Conservation (phyloP, 768 basidiomycete genomes). For the Podaxis sp. region DNA sequence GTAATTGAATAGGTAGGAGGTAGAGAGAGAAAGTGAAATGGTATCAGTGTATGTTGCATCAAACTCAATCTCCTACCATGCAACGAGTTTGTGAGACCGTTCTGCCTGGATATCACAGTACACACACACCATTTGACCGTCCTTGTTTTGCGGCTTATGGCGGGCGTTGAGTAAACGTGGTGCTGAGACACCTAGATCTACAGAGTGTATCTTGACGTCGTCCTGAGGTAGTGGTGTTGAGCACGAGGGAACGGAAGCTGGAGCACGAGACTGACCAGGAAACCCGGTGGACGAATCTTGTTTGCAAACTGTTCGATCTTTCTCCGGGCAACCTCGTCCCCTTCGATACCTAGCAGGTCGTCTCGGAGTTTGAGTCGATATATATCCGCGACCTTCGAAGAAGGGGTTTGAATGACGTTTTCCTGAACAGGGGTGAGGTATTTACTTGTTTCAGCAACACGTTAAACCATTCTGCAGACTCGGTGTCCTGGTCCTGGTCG, state of each 20-base stretch:
- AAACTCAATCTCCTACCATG: slow-evolving; percentile 69
- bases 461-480: slow-evolving; percentile 93
- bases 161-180: slow-evolving; percentile 76
- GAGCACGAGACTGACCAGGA: slow-evolving; percentile 49
- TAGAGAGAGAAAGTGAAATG: slow-evolving; percentile 79
- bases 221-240: slow-evolving; percentile 48
- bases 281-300: slow-evolving; percentile 62
- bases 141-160: slow-evolving; percentile 26
- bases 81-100: slow-evolving; percentile 10
- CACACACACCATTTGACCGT: slow-evolving; percentile 18
- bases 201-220: slow-evolving; percentile 79
- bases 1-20: slow-evolving; percentile 82
- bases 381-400: slow-evolving; percentile 51
- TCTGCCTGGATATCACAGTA: slow-evolving; percentile 4
- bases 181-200: slow-evolving; percentile 79
- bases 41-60: slow-evolving; percentile 84
- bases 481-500: slow-evolving; percentile 34
- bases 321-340: slow-evolving; percentile 79
- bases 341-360: slow-evolving; percentile 65
- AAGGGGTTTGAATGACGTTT: neutral
- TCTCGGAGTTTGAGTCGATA: slow-evolving; percentile 79
- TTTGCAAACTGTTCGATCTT: slow-evolving; percentile 83
- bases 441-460: slow-evolving; percentile 75
- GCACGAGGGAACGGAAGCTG: slow-evolving; percentile 1
- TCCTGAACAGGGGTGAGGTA: slow-evolving; percentile 5